A percentile compares a stretch with the other conserved stretches of the same genome.
phyloP scores from a whole-genome alignment of 176 grass and related monocot genomes.

The Zizania latifolia region DNA sequence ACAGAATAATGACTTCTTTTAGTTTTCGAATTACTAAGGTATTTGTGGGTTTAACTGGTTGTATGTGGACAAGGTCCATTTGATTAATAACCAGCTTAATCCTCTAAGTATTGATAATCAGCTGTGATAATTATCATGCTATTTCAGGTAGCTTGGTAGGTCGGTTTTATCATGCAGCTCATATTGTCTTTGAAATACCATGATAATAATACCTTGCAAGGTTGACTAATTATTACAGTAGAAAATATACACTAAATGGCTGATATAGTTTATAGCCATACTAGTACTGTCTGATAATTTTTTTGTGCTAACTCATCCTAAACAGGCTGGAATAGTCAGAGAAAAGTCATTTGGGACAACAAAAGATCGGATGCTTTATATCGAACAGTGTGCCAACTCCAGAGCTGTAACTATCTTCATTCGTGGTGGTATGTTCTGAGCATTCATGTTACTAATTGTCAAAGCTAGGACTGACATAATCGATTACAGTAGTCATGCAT shows the following conservation, averaged over 20 bases:
- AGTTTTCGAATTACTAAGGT: background rate
- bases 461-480: too few relatives aligned
- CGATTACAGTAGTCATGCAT: too few relatives aligned
- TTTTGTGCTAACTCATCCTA: conserved; percentile 11
- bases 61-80: background rate
- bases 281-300: background rate
- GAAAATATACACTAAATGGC: background rate
- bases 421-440: conserved; percentile 61
- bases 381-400: conserved; percentile 82
- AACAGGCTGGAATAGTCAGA: conserved; percentile 92
- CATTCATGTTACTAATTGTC: too few relatives aligned
- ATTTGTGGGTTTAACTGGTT: background rate
- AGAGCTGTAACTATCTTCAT: conserved; percentile 89
- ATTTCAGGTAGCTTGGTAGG: background rate
- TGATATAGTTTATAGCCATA: background rate
- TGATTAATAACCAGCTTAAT: background rate
- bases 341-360: conserved; percentile 97
- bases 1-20: background rate
- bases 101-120: background rate
- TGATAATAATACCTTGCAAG: background rate
- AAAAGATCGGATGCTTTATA: conserved; percentile 87
- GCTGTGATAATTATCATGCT: background rate
- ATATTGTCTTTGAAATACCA: background rate
- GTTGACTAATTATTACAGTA: background rate
- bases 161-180: background rate